Evolutionary conservation across 169 alveolate genomes (phyloP), one percentile per base, ranked within the genome.

Genomic region (Plasmodium inui): DNA sequence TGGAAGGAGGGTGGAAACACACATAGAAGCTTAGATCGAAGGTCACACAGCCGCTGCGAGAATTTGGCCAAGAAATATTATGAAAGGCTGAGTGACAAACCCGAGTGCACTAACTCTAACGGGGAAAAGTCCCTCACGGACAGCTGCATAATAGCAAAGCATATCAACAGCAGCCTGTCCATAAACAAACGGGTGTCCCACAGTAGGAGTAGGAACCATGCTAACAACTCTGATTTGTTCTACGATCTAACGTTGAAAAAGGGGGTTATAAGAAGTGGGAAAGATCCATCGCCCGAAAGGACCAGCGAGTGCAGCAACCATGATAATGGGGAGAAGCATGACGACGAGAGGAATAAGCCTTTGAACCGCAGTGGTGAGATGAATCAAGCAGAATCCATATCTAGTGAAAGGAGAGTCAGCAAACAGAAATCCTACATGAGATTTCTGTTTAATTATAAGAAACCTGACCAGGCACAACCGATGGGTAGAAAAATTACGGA

Each of bases 371-470:
- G 41, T n/a, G 39, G 28, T 5, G 81, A 44, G 1, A 22, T 32
- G 34, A 37, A 19, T 9, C 32, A 86, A 30, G 22, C 28, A 73
- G 46, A 44, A 32, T 86, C 93, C 44, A 6, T 37, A 50, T 17
- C 26, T 55, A 78, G 7, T 28, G 86, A 86, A 30, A 14, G 67
- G 34, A 10, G 28, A 32, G 28, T 74, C 22, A 50, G 81, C 7
- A 86, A 86, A 26, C 80, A 74, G 44, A 74, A 26, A 5, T 74
- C 93, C 14, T 86, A 86, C 39, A 73, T 86, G 26, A 55, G 76
- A n/a, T 37, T 37, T 76, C 80, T 86, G 67, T 70, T 86, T 46
- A 86, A 86, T 86, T 70, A 86, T 44, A 86, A 34, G 44, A 74
- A 53, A 28, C 55, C 26, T 53, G 67, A 81, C 26, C 10, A 12